Conservation (phyloP, 164 flowering plant species). For the Magnolia sinica region DNA sequence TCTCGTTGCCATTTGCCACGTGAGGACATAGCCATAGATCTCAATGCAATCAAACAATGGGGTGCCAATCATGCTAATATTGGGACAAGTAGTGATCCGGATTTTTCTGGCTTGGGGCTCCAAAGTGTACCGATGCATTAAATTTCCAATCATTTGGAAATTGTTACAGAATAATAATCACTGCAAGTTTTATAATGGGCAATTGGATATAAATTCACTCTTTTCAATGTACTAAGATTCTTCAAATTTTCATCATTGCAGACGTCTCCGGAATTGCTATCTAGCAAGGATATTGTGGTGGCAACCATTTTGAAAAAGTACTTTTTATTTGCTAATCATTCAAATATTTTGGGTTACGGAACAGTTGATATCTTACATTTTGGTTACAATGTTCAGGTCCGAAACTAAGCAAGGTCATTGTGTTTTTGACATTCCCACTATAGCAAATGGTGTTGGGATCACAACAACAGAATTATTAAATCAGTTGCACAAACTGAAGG, state of each 20-base stretch:
- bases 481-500: slow-evolving; percentile 73
- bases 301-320: slow-evolving; percentile 77
- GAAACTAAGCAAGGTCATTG: slow-evolving; percentile 74
- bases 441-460: slow-evolving; percentile 64
- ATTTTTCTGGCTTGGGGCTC: not conserved
- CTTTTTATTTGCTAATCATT: not conserved
- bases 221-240: not conserved
- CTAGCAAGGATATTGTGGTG: slow-evolving; percentile 55
- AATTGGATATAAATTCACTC: no score
- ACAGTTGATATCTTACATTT: slow-evolving; percentile 1
- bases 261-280: slow-evolving; percentile 71
- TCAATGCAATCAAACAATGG: not conserved
- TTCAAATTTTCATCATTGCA: slow-evolving; percentile 32
- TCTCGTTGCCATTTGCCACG: not conserved
- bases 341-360: slow-evolving; percentile 3
- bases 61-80: not conserved
- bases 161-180: not conserved
- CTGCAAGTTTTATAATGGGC: not conserved
- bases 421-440: slow-evolving; percentile 76
- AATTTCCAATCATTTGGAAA: not conserved
- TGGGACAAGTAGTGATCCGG: not conserved
- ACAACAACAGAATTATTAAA: slow-evolving; percentile 45
- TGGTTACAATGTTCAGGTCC: slow-evolving; percentile 46
- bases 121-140: not conserved
- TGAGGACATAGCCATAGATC: not conserved